Conservation (phyloP, 495 filamentous ascomycete genomes). For the Penicillium salamii region DNA sequence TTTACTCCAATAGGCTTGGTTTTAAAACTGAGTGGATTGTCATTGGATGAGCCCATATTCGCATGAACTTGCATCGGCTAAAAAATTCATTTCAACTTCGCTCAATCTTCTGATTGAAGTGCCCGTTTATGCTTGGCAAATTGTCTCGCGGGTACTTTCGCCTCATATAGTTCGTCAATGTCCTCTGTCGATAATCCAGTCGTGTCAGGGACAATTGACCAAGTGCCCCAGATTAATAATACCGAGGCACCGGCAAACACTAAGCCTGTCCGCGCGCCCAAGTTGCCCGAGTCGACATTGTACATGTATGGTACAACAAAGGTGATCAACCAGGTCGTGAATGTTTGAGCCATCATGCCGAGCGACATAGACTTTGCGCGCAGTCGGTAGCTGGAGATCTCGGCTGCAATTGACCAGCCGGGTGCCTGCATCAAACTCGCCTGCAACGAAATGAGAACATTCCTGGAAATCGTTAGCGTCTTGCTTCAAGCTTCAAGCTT, state of each 20-base stretch:
- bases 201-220: slow-evolving; percentile 12
- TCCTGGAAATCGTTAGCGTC: slow-evolving; percentile 7
- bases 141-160: slow-evolving; percentile 10
- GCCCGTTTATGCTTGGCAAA: slow-evolving; percentile 6
- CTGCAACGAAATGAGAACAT: slow-evolving; percentile 13
- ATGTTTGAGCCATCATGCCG: slow-evolving; percentile 11
- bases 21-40: too few species aligned
- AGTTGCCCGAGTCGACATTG: slow-evolving; percentile 16
- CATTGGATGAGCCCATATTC: too few species aligned
- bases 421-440: slow-evolving; percentile 9
- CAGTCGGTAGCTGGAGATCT: slow-evolving; percentile 13
- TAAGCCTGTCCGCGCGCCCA: slow-evolving; percentile 16
- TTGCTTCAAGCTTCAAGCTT: not conserved
- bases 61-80: too few species aligned
- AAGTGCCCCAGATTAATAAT: slow-evolving; percentile 9
- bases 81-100: too few species aligned
- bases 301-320: slow-evolving; percentile 19
- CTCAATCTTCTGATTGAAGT: not conserved
- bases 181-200: slow-evolving; percentile 14
- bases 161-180: slow-evolving; percentile 16
- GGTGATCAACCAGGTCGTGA: slow-evolving; percentile 12
- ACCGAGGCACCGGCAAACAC: slow-evolving; percentile 14
- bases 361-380: slow-evolving; percentile 15
- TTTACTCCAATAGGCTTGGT: too few species aligned
- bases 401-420: slow-evolving; percentile 16